A percentile compares a stretch with the other conserved stretches of the same genome.
These are phyloP conservation scores for Fraxinus pennsylvanica DNA, from an alignment of 257 asterid species.

Conservation along the genomic window DNA sequence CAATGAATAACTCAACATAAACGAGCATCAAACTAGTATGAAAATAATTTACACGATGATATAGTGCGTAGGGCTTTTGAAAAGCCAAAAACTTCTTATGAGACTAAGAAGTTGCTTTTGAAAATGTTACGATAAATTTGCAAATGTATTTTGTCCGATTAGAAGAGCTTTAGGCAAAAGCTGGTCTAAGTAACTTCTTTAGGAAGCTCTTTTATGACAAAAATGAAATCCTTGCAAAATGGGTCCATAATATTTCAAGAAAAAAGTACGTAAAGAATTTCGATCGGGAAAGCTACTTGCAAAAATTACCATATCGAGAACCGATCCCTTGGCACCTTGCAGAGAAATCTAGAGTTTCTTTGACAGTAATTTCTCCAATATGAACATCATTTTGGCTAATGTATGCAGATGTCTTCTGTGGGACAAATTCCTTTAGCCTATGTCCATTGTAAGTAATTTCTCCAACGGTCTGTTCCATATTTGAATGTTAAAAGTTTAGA, in stretches of 20 bases:
- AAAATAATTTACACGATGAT: not conserved
- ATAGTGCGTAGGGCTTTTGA: too few species aligned
- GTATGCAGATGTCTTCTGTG: slow-evolving; percentile 90
- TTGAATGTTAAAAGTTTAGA: not conserved
- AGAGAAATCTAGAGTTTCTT: slow-evolving; percentile 90
- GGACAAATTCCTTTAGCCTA: slow-evolving; percentile 64
- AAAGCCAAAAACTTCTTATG: too few species aligned
- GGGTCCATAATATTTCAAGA: not conserved
- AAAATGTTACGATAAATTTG: too few species aligned
- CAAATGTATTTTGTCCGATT: too few species aligned
- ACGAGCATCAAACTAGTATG: not conserved
- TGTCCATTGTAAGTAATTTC: slow-evolving; percentile 87
- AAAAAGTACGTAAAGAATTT: not conserved
- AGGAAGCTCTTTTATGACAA: too few species aligned
- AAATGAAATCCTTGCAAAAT: too few species aligned
- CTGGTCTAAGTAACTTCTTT: too few species aligned
- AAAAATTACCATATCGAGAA: slow-evolving; percentile 67
- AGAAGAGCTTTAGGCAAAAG: too few species aligned
- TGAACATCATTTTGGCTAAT: slow-evolving; percentile 96
- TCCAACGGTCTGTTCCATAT: slow-evolving; percentile 58
- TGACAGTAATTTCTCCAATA: slow-evolving; percentile 92
- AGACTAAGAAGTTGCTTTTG: too few species aligned
- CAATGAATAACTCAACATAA: not conserved
- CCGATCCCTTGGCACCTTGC: slow-evolving; percentile 95
- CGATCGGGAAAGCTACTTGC: not conserved